These are phyloP conservation scores for Fusarium oxysporum DNA, from an alignment of 2,329 filamentous ascomycete genomes.

Conservation along the genomic window DNA sequence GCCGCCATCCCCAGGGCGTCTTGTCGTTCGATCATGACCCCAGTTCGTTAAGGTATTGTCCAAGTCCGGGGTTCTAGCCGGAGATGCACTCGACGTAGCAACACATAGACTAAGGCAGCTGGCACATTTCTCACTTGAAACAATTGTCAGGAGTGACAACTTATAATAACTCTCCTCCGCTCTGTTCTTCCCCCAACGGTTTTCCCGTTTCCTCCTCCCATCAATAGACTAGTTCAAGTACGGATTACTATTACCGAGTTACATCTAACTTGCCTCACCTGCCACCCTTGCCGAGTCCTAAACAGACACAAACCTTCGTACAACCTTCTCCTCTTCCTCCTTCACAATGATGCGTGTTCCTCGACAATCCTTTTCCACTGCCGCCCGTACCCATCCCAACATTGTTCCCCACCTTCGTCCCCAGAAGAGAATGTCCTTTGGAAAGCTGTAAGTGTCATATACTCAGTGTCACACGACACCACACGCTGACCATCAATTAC, in stretches of 20 bases:
- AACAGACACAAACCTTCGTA: constrained; percentile 15
- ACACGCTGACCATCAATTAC: constrained; percentile 19
- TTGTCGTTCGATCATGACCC: constrained; percentile 38
- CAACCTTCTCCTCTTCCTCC: constrained; percentile 6
- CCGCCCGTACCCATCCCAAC: constrained; percentile 45
- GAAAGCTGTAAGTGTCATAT: constrained; percentile 35
- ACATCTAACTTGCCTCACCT: constrained; percentile 1
- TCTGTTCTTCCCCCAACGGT: constrained; percentile 23
- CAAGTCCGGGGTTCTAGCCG: constrained; percentile 7
- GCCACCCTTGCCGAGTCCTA: constrained; percentile 30
- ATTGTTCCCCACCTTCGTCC: constrained; percentile 46
- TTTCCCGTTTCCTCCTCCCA: constrained; percentile 25
- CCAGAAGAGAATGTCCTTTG: constrained; percentile 41
- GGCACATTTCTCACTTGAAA: constrained; percentile 2
- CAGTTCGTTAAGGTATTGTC: neutral
- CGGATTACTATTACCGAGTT: constrained; percentile 36
- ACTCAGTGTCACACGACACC: neutral
- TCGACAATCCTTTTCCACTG: constrained; percentile 46
- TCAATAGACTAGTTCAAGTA: constrained; percentile 33
- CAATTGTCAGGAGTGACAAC: constrained; percentile 19
- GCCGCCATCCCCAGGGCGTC: constrained; percentile 22
- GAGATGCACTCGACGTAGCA: constrained; percentile 2
- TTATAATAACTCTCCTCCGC: constrained; percentile 30
- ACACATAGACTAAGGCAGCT: neutral
- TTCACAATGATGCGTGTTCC: constrained; percentile 43